Evolutionary conservation across 2,329 filamentous ascomycete genomes (phyloP), one percentile per base, ranked within the genome.

Genomic region (Alternaria burnsii): DNA sequence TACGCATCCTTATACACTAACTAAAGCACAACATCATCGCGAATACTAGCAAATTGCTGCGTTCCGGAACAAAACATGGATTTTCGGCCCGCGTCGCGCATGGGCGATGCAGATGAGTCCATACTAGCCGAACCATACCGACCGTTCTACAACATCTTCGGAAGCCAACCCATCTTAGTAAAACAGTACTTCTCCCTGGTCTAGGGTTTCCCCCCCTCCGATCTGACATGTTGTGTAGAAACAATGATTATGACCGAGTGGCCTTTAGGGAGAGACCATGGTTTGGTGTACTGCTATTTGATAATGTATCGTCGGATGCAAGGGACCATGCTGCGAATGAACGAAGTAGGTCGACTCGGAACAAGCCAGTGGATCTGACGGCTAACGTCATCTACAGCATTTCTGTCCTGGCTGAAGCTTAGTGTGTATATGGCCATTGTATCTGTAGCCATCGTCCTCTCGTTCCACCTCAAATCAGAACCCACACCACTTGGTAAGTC

Each of bases 371-470:
- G 16, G 5, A 18, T 50, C 2, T 1, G 11, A 9, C 6, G 16
- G 16, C 56, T 74, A 43, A 73, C n/a, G 2, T 16, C n/a, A 2
- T 5, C 0, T 20, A 22, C 56, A 83, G 80, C 87, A 0, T 97
- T 97, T 75, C 89, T 98, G 28, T 95, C 94, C 2, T 97, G 95
- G 86, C 87, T 98, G 20, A 89, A 94, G 4, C 86, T 98, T 2
- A 89, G 91, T 32, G 87, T 97, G 70, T 97, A 97, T 81, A 94
- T 98, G 86, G 89, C 93, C 66, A 84, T 99, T 52, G 93, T 98
- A 9, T 88, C 92, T 28, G 87, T 97, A 32, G 94, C 95, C 52
- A 97, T 99, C 68, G 89, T 97, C 10, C 85, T 97, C 52, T 97
- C 92, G 14, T 99, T 99, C 78, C 94, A 99, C 74, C 85, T 99